phyloP scores from a whole-genome alignment of 75 land plant species.

The Pseudotsuga menziesii region DNA sequence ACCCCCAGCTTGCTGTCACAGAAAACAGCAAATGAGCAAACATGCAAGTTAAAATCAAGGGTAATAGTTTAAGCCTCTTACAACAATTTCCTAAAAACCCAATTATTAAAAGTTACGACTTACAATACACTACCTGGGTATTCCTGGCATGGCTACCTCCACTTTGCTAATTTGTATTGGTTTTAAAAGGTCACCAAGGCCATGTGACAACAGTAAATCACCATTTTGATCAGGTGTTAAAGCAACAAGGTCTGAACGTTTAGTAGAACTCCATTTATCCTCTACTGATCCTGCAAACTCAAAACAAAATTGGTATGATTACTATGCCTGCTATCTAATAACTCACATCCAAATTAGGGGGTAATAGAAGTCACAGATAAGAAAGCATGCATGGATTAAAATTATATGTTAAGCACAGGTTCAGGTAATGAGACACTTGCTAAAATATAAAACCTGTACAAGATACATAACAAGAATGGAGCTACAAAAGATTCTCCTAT shows the following conservation, averaged over 20 bases:
- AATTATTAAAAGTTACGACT: background rate
- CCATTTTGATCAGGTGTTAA: conserved; percentile 4
- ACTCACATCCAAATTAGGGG: background rate
- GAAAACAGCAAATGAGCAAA: background rate
- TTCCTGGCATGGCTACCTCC: background rate
- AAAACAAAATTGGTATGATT: background rate
- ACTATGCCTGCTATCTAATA: background rate
- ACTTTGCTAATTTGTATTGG: background rate
- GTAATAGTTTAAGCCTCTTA: background rate
- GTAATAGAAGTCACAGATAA: background rate
- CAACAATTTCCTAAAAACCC: background rate
- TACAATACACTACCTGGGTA: background rate
- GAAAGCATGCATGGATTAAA: background rate
- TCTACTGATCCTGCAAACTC: background rate
- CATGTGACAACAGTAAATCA: conserved; percentile 5
- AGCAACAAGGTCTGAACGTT: conserved; percentile 7
- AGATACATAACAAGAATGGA: background rate
- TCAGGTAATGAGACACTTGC: background rate
- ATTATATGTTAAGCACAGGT: background rate
- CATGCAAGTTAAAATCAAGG: background rate
- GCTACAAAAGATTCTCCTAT: too few relatives aligned
- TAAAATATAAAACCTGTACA: background rate
- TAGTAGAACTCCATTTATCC: conserved; percentile 5
- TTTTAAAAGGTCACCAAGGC: background rate
- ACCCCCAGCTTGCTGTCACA: conserved; percentile 42